Evolutionary conservation across 2,329 filamentous ascomycete species (phyloP).

Genomic region (Mariannaea elegans): DNA sequence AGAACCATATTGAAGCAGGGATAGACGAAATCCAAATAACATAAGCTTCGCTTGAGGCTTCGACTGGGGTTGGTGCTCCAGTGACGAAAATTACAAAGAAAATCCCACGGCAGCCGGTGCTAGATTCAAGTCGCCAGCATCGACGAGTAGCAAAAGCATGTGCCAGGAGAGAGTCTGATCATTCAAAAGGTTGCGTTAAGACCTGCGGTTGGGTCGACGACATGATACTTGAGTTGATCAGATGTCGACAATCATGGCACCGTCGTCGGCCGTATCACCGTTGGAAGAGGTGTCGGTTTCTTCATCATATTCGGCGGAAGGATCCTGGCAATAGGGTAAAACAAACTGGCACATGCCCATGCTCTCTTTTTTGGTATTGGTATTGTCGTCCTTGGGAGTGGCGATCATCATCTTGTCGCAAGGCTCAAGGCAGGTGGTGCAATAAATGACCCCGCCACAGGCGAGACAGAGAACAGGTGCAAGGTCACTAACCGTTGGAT

Average conservation of each 20-base stretch:
- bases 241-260: constrained; percentile 32
- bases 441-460: constrained; percentile 57
- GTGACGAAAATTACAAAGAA: constrained; percentile 17
- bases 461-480: constrained; percentile 55
- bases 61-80: constrained; percentile 36
- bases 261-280: constrained; percentile 31
- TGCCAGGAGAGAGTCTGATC: constrained; percentile 30
- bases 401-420: constrained; percentile 34
- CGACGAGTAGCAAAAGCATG: constrained; percentile 35
- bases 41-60: constrained; percentile 36
- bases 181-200: constrained; percentile 15
- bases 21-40: constrained; percentile 41
- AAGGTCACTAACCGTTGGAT: constrained; percentile 92
- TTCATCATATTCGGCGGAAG: constrained; percentile 51
- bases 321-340: constrained; percentile 42
- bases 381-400: background rate
- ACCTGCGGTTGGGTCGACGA: constrained; percentile 28
- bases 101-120: constrained; percentile 20
- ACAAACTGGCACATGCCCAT: constrained; percentile 44
- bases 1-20: constrained; percentile 43
- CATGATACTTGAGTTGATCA: constrained; percentile 19
- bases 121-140: constrained; percentile 18
- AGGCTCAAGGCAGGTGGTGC: constrained; percentile 49
- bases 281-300: constrained; percentile 42
- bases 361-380: constrained; percentile 33